Evolutionary conservation across 1,139 yeast species (phyloP).

Genomic region (Candida smagusa): DNA sequence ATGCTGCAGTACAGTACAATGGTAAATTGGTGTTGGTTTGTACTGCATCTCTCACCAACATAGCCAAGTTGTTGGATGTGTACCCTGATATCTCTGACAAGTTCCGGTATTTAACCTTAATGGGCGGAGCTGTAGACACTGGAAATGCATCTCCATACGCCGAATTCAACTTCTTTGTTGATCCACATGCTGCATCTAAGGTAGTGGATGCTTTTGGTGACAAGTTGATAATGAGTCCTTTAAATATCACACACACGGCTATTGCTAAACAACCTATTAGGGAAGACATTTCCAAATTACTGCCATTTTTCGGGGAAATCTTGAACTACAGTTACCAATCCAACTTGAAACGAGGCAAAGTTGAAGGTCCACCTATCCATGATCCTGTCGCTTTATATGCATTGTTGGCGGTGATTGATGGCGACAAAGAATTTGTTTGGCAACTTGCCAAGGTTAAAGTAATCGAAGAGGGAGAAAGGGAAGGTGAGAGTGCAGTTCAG

Average conservation of each 20-base stretch:
- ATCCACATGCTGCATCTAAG: slow-evolving; percentile 68
- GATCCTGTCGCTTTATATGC: slow-evolving; percentile 75
- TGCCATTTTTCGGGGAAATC: slow-evolving; percentile 56
- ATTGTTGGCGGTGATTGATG: slow-evolving; percentile 45
- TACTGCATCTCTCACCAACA: slow-evolving; percentile 73
- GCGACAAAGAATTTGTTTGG: slow-evolving; percentile 23
- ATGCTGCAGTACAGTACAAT: slow-evolving; percentile 40
- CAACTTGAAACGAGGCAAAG: slow-evolving; percentile 42
- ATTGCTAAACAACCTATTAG: slow-evolving; percentile 52
- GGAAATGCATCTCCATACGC: slow-evolving; percentile 51
- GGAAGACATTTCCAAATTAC: slow-evolving; percentile 34
- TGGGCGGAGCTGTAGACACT: slow-evolving; percentile 71
- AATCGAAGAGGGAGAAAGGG: slow-evolving; percentile 17
- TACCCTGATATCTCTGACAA: slow-evolving; percentile 39
- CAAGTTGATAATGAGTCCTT: slow-evolving; percentile 57
- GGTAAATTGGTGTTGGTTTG: slow-evolving; percentile 57
- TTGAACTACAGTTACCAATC: slow-evolving; percentile 49
- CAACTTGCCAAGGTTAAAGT: slow-evolving; percentile 24
- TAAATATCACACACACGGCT: slow-evolving; percentile 71
- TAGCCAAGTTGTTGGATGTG: slow-evolving; percentile 48
- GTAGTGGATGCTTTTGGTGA: slow-evolving; percentile 50
- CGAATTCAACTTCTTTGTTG: slow-evolving; percentile 78
- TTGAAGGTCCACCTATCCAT: slow-evolving; percentile 73
- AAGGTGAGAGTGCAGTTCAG: slow-evolving; percentile 36
- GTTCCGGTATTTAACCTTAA: slow-evolving; percentile 56